phyloP scores from a whole-genome alignment of 257 asterid species.

The Lithospermum erythrorhizon region DNA sequence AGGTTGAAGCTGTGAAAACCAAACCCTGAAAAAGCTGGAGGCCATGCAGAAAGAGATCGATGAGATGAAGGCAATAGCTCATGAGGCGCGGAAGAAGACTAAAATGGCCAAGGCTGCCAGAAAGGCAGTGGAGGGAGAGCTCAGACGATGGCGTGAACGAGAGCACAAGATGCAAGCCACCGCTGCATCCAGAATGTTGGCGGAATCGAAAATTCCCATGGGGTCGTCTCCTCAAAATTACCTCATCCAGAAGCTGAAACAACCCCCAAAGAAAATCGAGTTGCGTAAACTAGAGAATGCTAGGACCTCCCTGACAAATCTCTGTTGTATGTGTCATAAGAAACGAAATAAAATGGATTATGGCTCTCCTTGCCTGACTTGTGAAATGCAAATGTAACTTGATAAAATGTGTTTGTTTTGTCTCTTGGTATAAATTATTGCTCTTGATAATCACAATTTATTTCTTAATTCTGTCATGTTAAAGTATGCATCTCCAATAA shows the following conservation, averaged over 20 bases:
- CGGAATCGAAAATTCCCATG: slow-evolving; percentile 39
- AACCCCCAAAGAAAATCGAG: slow-evolving; percentile 24
- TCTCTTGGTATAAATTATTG: too few relatives aligned
- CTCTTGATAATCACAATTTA: too few relatives aligned
- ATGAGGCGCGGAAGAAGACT: slow-evolving; percentile 60
- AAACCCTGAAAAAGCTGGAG: slow-evolving; percentile 57
- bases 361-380: slow-evolving; percentile 59
- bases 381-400: slow-evolving; percentile 48
- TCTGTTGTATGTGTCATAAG: slow-evolving; percentile 45
- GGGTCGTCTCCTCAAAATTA: slow-evolving; percentile 32
- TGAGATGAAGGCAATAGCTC: slow-evolving; percentile 41
- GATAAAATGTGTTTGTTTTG: not conserved
- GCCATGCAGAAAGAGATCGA: slow-evolving; percentile 52
- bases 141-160: slow-evolving; percentile 73
- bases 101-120: slow-evolving; percentile 86
- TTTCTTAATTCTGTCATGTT: too few relatives aligned
- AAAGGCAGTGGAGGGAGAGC: slow-evolving; percentile 82
- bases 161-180: slow-evolving; percentile 33
- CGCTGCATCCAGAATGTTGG: slow-evolving; percentile 55
- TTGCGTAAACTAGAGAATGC: slow-evolving; percentile 38
- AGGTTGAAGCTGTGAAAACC: slow-evolving; percentile 70
- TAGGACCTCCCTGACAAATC: slow-evolving; percentile 37
- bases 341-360: slow-evolving; percentile 57
- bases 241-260: slow-evolving; percentile 26
- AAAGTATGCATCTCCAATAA: not conserved